Evolutionary conservation across 306 rosid species (phyloP).

Genomic region (Cicer chorassanicum): DNA sequence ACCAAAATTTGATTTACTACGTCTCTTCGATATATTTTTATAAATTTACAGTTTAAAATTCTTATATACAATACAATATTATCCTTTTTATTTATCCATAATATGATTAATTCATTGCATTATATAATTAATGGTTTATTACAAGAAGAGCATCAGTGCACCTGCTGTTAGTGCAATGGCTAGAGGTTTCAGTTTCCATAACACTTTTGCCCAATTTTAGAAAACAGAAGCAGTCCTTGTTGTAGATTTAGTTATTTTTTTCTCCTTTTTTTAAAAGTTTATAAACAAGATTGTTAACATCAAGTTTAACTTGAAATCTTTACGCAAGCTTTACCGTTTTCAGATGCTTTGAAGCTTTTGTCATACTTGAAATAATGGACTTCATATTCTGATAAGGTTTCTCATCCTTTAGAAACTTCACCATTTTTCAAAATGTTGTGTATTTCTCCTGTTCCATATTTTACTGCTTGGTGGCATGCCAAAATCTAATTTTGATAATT

Average conservation of each 20-base stretch:
- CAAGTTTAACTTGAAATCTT: constrained; percentile 12
- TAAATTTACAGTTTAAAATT: too few relatives aligned
- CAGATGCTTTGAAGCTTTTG: constrained; percentile 88
- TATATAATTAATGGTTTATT: neutral
- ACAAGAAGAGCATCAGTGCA: constrained; percentile 1
- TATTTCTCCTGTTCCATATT: neutral
- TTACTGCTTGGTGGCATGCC: constrained; percentile 1
- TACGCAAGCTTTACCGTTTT: constrained; percentile 84
- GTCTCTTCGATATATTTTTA: too few relatives aligned
- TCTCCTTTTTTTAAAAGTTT: neutral
- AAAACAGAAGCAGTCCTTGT: constrained; percentile 21
- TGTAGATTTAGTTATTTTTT: neutral
- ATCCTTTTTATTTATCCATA: too few relatives aligned
- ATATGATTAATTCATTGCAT: too few relatives aligned
- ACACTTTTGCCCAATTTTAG: neutral
- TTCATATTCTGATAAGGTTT: constrained; percentile 84
- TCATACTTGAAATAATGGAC: constrained; percentile 87
- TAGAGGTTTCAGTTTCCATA: constrained; percentile 11
- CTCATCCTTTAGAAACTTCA: constrained; percentile 28
- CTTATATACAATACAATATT: too few relatives aligned
- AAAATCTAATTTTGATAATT: constrained; percentile 31
- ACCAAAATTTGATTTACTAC: too few relatives aligned
- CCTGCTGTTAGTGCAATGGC: constrained; percentile 20
- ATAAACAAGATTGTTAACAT: constrained; percentile 23
- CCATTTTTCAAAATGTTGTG: neutral